Evolutionary conservation across 2,329 filamentous ascomycete species (phyloP), one percentile per base, ranked within the genome.

Genomic region (Neopestalotiopsis clavispora): DNA sequence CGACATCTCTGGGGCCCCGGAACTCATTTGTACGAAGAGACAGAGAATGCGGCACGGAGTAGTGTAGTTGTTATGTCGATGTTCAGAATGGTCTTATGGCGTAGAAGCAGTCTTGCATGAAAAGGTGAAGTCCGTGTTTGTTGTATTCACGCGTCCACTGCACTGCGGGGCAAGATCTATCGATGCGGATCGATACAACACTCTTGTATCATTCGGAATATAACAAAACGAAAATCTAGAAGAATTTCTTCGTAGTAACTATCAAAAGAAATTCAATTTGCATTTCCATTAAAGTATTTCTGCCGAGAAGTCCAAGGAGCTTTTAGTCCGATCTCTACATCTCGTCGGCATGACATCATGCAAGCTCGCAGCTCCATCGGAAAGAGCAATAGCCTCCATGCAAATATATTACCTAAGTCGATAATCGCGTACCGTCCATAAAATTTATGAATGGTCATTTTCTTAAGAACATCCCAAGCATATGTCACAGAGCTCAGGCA

Each of bases 1-100:
- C 71, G 92, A 91, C 87, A 94, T 92, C 23, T 84, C 80, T 59
- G 80, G 76, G 30, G 74, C 56, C 70, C 68, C 68, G 72, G 71
- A 66, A 61, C 75, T 75, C 76, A 77, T 78, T 59, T 65, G 45
- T 14, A 57, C 30, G 45, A n/a, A 30, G 4, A 40, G 32, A 45
- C 13, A 34, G 38, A 34, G 61, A 14, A n/a, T 9, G 40, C 30
- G 14, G 20, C 23, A 9, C 10, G 34, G 23, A 45, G 6, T 3
- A 34, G 9, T 14, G 12, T n/a, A 10, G 32, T 12, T 52, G 38
- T 9, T 56, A 28, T 42, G n/a, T 32, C 58, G 23, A 14, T n/a
- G 23, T 32, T 13, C 28, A 12, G 7, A 14, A 14, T 4, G 28
- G 7, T 30, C 56, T 4, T 58, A 23, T 12, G 28, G 23, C 13